Evolutionary conservation across 306 rosid species (phyloP), one percentile per base, ranked within the genome.

Genomic region (Prunus mira): DNA sequence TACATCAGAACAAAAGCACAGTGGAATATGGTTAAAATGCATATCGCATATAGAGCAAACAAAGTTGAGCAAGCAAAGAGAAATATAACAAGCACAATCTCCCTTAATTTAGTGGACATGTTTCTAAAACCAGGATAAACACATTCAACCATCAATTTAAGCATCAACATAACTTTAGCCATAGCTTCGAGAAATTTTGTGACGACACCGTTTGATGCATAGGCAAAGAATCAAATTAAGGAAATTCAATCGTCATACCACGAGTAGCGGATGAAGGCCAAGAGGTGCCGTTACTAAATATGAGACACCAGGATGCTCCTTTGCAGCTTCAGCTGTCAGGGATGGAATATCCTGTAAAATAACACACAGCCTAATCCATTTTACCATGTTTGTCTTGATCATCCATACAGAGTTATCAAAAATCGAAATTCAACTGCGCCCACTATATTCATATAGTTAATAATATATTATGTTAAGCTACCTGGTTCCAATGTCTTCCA

Each of bases 401-500:
- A 78, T 46, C 47, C 62, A 22, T 17, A 52, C 6, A 75, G 27
- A 50, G 6, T 17, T 3, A 15, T 1, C 9, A 0, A 19, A 27
- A 41, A 69, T 50, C 13, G 34, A 34, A 28, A 14, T 55, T 38
- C 65, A 41, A 67, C 50, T 6, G 24, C 17, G n/a, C 6, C 10
- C 19, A 14, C 7, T 18, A 8, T 64, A 32, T 2, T 17, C 30
- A 17, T 22, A n/a, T 17, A 24, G 25, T 47, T 45, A 15, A 71
- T 19, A 60, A 14, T 69, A 57, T 74, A 58, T 56, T 45, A 64
- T 22, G 76, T 57, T 56, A 52, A 72, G 78, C 58, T 81, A 91
- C 97, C 97, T 89, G 89, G 78, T 79, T 82, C 97, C 97, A 95
- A 64, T 92, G 97, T 74, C 96, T 87, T 61, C 98, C 97, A 3